These are phyloP conservation scores for Saccharata proteae DNA, from an alignment of 2,329 filamentous ascomycete genomes.

Conservation along the genomic window DNA sequence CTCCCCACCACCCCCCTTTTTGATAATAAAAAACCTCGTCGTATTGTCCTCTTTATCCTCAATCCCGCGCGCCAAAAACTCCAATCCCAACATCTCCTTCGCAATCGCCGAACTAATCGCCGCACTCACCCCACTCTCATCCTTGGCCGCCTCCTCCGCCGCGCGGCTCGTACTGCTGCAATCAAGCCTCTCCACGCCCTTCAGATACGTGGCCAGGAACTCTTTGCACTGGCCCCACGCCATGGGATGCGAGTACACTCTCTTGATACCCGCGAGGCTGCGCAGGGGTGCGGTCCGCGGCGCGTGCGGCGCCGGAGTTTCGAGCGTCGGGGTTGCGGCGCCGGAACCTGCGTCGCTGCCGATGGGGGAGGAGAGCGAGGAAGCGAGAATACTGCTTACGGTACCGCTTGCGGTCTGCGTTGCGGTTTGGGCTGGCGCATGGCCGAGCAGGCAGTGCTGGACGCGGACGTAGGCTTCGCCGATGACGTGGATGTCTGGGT, in stretches of 20 bases:
- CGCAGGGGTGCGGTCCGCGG: slow-evolving; percentile 37
- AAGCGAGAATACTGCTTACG: slow-evolving; percentile 2
- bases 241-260: slow-evolving; percentile 87
- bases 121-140: slow-evolving; percentile 50
- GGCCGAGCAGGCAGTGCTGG: slow-evolving; percentile 72
- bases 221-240: slow-evolving; percentile 81
- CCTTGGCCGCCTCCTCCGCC: slow-evolving; percentile 58
- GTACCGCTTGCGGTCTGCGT: no score
- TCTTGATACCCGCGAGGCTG: slow-evolving; percentile 51
- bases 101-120: slow-evolving; percentile 71
- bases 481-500: slow-evolving; percentile 60
- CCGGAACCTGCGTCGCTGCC: no score
- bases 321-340: slow-evolving; percentile 39
- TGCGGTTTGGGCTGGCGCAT: slow-evolving; percentile 7
- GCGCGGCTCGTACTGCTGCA: slow-evolving; percentile 76
- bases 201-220: slow-evolving; percentile 61
- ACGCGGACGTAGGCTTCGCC: slow-evolving; percentile 80
- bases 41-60: slow-evolving; percentile 65
- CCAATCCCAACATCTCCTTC: slow-evolving; percentile 53
- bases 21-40: slow-evolving; percentile 65
- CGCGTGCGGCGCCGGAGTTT: slow-evolving; percentile 31
- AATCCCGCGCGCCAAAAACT: slow-evolving; percentile 56
- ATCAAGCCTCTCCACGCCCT: slow-evolving; percentile 67
- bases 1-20: slow-evolving; percentile 14
- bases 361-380: slow-evolving; percentile 10